Percentiles rank a stretch among this genome's conserved stretches.
Conservation (phyloP, 768 basidiomycete species). For the Cystofilobasidium capitatum region DNA sequence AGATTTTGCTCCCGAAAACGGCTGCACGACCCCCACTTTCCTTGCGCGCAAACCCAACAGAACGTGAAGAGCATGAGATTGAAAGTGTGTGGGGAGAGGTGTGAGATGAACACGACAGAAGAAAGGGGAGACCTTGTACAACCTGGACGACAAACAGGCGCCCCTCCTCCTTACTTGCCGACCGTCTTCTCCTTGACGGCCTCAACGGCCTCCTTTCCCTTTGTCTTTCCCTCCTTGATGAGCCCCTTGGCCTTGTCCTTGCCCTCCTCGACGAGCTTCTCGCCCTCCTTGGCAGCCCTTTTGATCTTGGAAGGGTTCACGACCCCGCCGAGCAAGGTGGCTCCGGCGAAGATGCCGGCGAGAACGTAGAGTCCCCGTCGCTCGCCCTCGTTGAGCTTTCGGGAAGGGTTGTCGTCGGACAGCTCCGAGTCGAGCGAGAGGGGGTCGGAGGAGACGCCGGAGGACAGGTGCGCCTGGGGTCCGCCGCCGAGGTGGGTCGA, state of each 20-base stretch:
- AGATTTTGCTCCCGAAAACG: too few relatives aligned
- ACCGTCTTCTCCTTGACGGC: constrained; percentile 9
- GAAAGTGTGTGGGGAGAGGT: too few relatives aligned
- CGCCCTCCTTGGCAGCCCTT: neutral
- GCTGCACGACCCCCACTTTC: too few relatives aligned
- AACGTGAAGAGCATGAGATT: too few relatives aligned
- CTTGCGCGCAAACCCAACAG: too few relatives aligned
- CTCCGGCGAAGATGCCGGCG: neutral
- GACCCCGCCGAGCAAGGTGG: neutral
- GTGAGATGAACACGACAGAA: too few relatives aligned
- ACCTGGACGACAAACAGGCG: too few relatives aligned
- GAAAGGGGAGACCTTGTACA: too few relatives aligned
- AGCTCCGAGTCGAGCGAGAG: neutral
- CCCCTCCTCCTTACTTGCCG: neutral
- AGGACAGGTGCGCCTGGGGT: neutral
- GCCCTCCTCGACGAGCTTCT: neutral
- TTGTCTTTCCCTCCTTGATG: neutral
- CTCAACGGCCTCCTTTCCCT: constrained; percentile 11
- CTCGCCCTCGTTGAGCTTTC: constrained; percentile 1
- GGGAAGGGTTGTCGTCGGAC: neutral
- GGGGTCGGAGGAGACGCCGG: constrained; percentile 1
- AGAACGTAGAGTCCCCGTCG: constrained; percentile 5
- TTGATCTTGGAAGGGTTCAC: constrained; percentile 1
- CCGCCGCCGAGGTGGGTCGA: constrained; percentile 12
- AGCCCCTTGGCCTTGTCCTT: neutral